Conservation (phyloP, 2,329 filamentous ascomycete genomes). For the Neopestalotiopsis rosae region DNA sequence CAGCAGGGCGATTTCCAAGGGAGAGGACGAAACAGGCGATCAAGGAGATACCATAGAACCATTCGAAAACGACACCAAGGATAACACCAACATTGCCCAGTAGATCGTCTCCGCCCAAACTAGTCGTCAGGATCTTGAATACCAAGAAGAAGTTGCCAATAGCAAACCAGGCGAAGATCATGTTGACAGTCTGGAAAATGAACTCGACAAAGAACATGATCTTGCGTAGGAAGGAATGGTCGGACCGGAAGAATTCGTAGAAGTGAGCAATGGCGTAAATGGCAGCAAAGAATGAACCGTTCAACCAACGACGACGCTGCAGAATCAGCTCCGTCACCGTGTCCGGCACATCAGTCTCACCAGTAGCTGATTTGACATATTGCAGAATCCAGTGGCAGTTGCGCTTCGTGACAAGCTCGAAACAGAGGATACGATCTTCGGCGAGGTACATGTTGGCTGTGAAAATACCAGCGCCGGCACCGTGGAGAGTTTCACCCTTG, state of each 20-base stretch:
- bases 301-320: constrained; percentile 95
- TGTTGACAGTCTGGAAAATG: constrained; percentile 91
- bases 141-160: constrained; percentile 99
- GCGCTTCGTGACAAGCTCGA: constrained; percentile 95
- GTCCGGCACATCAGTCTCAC: constrained; percentile 96
- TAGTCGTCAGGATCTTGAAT: constrained; percentile 93
- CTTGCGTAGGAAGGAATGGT: constrained; percentile 87
- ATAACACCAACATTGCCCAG: constrained; percentile 80
- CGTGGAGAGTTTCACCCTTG: constrained; percentile 97
- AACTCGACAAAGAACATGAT: constrained; percentile 92
- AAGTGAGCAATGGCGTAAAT: constrained; percentile 95
- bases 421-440: constrained; percentile 93
- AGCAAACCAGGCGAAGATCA: constrained; percentile 98
- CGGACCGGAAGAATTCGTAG: constrained; percentile 93
- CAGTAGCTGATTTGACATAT: constrained; percentile 96
- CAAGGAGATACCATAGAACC: constrained; percentile 90
- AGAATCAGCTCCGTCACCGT: constrained; percentile 93
- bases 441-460: constrained; percentile 96
- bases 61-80: constrained; percentile 90
- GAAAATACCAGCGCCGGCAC: constrained; percentile 95
- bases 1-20: constrained; percentile 92
- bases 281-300: constrained; percentile 97
- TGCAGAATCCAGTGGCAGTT: constrained; percentile 98
- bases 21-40: constrained; percentile 95
- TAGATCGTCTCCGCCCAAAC: constrained; percentile 71